phyloP scores from a whole-genome alignment of 2,329 filamentous ascomycete species.

The Talaromyces sp. region DNA sequence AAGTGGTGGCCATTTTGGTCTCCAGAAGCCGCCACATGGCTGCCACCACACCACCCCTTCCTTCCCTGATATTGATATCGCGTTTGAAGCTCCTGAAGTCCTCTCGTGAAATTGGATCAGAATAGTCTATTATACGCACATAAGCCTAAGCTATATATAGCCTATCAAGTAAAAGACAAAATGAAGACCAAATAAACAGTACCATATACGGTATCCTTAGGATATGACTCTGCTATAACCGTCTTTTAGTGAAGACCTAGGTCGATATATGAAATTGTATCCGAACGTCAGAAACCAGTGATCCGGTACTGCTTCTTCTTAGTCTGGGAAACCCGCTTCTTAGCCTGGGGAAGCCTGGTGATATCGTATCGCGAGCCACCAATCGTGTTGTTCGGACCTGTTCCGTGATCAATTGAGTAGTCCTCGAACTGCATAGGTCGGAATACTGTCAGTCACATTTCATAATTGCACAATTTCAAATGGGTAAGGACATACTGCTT shows the following conservation, averaged over 20 bases:
- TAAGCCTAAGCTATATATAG: background rate
- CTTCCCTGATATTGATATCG: background rate
- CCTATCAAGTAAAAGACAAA: background rate
- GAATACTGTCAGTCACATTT: background rate
- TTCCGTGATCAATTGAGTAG: constrained; percentile 2
- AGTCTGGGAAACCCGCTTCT: background rate
- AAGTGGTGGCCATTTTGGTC: background rate
- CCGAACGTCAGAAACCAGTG: background rate
- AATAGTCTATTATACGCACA: background rate
- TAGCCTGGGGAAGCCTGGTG: background rate
- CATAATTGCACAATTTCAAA: background rate
- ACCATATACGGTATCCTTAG: background rate
- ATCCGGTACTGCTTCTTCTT: background rate
- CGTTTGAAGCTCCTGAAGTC: background rate
- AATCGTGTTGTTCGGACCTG: background rate
- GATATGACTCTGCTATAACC: background rate
- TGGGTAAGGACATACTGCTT: constrained; percentile 3
- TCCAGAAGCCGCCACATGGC: background rate
- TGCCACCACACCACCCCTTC: too few relatives aligned
- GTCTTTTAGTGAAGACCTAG: background rate
- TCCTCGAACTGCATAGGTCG: constrained; percentile 10
- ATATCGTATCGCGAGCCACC: constrained; percentile 15
- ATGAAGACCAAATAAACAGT: too few relatives aligned
- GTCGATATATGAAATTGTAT: background rate
- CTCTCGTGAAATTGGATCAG: background rate